These are phyloP conservation scores for Phaffomyces thermotolerans DNA, from an alignment of 805 yeast species.

Conservation along the genomic window DNA sequence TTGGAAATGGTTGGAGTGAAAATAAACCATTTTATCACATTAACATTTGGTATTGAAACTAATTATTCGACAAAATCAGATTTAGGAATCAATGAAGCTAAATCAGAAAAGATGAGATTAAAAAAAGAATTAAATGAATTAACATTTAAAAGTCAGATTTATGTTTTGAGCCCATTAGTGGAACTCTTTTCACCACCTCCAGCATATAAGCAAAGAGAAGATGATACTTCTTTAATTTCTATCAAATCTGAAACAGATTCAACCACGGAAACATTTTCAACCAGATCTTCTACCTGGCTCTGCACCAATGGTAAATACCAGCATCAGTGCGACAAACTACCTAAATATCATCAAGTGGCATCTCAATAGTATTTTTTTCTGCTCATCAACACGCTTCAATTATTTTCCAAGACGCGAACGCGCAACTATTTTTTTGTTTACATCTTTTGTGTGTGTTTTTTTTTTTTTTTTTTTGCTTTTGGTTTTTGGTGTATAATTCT, in stretches of 20 bases:
- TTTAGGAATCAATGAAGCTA: background rate
- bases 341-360: conserved; percentile 6
- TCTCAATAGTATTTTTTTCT: no score
- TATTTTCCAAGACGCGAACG: background rate
- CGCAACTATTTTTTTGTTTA: background rate
- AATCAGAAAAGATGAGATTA: background rate
- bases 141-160: conserved; percentile 12
- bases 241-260: background rate
- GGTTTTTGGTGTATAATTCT: background rate
- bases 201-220: conserved; percentile 1
- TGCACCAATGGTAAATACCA: conserved; percentile 17
- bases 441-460: no score
- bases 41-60: conserved; percentile 8
- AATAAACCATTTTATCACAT: conserved; percentile 10
- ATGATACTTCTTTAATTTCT: no score
- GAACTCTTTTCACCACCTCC: conserved; percentile 11
- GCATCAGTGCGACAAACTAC: conserved; percentile 9
- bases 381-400: no score
- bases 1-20: conserved; percentile 3
- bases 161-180: conserved; percentile 7
- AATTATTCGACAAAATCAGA: background rate
- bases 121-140: conserved; percentile 3
- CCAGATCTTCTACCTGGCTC: conserved; percentile 13
- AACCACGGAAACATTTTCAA: background rate
- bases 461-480: background rate